These are phyloP conservation scores for Phialophora expanda DNA, from an alignment of 2,329 filamentous ascomycete species.

Conservation along the genomic window DNA sequence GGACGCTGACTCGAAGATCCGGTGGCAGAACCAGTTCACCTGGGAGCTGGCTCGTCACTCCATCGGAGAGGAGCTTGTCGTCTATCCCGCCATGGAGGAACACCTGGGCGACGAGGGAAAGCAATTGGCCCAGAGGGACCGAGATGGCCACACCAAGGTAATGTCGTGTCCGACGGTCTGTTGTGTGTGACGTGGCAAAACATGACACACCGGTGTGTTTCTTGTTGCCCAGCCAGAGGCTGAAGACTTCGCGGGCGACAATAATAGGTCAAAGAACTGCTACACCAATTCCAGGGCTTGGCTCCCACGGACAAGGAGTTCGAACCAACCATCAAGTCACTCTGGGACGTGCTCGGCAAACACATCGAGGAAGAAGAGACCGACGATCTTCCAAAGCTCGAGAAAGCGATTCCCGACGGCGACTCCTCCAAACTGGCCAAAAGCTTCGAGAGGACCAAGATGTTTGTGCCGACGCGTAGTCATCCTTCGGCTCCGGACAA, in stretches of 20 bases:
- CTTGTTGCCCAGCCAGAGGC: neutral
- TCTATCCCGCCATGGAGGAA: slow-evolving; percentile 62
- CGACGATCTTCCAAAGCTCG: slow-evolving; percentile 57
- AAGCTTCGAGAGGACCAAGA: slow-evolving; percentile 59
- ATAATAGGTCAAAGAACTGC: slow-evolving; percentile 57
- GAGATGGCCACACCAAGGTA: slow-evolving; percentile 55
- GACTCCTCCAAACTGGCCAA: slow-evolving; percentile 49
- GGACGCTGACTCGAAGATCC: slow-evolving; percentile 51
- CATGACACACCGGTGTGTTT: neutral
- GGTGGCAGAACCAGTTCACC: slow-evolving; percentile 58
- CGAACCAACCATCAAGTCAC: slow-evolving; percentile 49
- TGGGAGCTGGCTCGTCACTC: slow-evolving; percentile 61
- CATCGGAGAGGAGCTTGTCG: slow-evolving; percentile 58
- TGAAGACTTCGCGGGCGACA: neutral
- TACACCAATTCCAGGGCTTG: slow-evolving; percentile 58
- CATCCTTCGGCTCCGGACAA: slow-evolving; percentile 59
- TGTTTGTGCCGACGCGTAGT: slow-evolving; percentile 58
- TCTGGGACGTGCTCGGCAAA: slow-evolving; percentile 52
- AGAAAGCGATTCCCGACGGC: slow-evolving; percentile 47
- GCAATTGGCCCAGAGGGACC: slow-evolving; percentile 55
- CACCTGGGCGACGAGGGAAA: slow-evolving; percentile 51
- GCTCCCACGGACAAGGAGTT: slow-evolving; percentile 51
- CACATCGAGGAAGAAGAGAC: slow-evolving; percentile 61
- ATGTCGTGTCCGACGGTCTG: slow-evolving; percentile 21
- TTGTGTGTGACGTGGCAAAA: too few relatives aligned